Evolutionary conservation across 371 early-diverging fungal species (phyloP), one percentile per base, ranked within the genome.

Genomic region (Lichtheimia hyalospora): DNA sequence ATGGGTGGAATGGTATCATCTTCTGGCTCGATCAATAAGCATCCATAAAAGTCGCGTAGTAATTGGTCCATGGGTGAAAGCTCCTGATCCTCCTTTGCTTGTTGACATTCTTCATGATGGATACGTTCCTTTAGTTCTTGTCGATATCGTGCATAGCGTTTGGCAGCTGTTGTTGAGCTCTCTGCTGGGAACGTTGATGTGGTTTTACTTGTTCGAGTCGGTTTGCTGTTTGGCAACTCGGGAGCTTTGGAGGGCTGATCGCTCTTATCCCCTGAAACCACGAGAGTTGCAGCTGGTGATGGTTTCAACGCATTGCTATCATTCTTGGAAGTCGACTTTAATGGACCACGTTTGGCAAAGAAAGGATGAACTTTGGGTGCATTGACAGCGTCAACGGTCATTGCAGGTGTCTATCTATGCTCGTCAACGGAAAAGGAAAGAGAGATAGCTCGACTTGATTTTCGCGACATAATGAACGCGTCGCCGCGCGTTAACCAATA

Each of bases 61-160:
- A 44, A 12, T 16, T 55, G 56, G 2, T 55, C 56, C 16, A 21
- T 13, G 10, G n/a, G n/a, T 1, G 56, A 55, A 6, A 55, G 42
- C 2, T 42, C 20, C 8, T 51, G 25, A 2, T 21, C 46, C 46
- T 2, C 25, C 23, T 43, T 14, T 39, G 39, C 44, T 21, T 43
- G 12, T 24, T 55, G 56, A 16, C 42, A 21, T 27, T 54, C 54
- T 21, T 20, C 40, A 8, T 16, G n/a, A 13, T 14, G n/a, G 5
- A 34, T 39, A 21, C 42, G 56, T n/a, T 55, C 56, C 16, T 14
- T 44, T 12, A 55, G 10, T 5, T n/a, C 28, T 44, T 55, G 24
- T 27, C 27, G 56, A 44, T 55, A 55, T 27, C 18, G 41, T 14
- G 43, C 44, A 55, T 55, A 55, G 2, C 56, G 56, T 44, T 55